Evolutionary conservation across 371 early-diverging fungal genomes (phyloP), one percentile per base, ranked within the genome.

Genomic region (Zychaea mexicana): DNA sequence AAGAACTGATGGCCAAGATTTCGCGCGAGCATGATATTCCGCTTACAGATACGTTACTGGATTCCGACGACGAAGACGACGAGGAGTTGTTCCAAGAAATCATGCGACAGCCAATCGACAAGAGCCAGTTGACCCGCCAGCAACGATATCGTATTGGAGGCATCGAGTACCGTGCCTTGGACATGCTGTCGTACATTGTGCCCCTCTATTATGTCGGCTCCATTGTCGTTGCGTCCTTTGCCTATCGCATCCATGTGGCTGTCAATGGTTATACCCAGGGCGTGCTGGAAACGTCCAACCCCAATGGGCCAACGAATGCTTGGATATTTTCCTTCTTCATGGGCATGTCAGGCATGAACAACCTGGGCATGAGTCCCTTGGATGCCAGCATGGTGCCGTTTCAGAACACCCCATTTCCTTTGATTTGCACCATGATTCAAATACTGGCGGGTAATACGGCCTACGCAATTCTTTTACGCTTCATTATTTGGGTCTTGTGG

Each of bases 321-420:
- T 82, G 82, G 82, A 68, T 77, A 45, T 79, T 82, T 52, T 75
- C 74, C 3, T 77, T 82, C 62, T 82, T 79, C 38, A 47, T 67
- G 53, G 69, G 69, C 36, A 22, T 82, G 6, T 77, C 82, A 0
- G 36, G 71, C 12, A 71, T 77, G 38, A 77, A 79, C 38, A 82
- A 82, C 59, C 57, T 79, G 13, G 82, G 82, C 13, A 10, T 82
- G 4, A 70, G 65, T 33, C 69, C 68, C 28, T 33, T 79, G 13
- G 82, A 82, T 62, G 72, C 74, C 3, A 79, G 79, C 53, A 69
- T 82, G 69, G 55, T 65, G 1, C 79, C 82, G 6, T 82, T 82
- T 36, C 75, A 79, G 32, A 74, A 77, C 36, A 61, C 77, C 2
- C 77, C 79, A 2, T 60, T 73, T 24, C 78, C 76, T 36, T 54